Base-by-base conservation (phyloP, 148 eudicot species). In the Rhododendron kiyosumense region DNA sequence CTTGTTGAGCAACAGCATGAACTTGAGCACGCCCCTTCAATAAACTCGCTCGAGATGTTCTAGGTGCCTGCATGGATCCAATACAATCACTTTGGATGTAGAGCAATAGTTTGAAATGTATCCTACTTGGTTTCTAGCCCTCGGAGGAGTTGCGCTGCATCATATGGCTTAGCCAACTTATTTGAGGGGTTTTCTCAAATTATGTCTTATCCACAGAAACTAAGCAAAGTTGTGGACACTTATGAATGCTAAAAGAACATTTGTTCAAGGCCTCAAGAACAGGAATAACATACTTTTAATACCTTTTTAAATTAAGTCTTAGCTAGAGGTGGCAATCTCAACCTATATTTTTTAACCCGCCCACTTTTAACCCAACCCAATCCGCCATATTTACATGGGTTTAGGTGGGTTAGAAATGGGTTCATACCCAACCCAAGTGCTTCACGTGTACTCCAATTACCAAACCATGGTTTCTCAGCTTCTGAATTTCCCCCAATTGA, bases 21-120 rank as follows among this genome's bases (percentile, higher is more conserved):
- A 95, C 95, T 85, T 93, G 94, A n/a, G 95, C 87, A 54, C 99
- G 95, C 32, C 99, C 98, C 90, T 97, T 95, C 74, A 94, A 93
- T 89, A 95, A 90, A 90, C 98, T 93, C 26, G 94, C 92, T 81
- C 98, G 93, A 85, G 98, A 95, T 76, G 95, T 94, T 83, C 99
- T 90, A 46, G 99, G 98, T 67, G 98, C 99, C 99, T 97, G 95
- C 88, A 48, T 73, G 14, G 26, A 59, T 63, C 7, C 7, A 69
- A n/a, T 12, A 71, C 52, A 49, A 73, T 18, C 6, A 71, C 65
- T 49, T 74, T 3, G 34, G 38, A 52, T 36, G 73, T 30, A 54
- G 61, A 67, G 22, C n/a, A 22, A n/a, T 49, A 5, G 30, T 5
- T 17, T 11, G 76, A 41, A 82, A 71, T 71, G 38, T 32, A 13